Base-by-base conservation (phyloP, 495 filamentous ascomycete species). In the Cladorrhinum samala region DNA sequence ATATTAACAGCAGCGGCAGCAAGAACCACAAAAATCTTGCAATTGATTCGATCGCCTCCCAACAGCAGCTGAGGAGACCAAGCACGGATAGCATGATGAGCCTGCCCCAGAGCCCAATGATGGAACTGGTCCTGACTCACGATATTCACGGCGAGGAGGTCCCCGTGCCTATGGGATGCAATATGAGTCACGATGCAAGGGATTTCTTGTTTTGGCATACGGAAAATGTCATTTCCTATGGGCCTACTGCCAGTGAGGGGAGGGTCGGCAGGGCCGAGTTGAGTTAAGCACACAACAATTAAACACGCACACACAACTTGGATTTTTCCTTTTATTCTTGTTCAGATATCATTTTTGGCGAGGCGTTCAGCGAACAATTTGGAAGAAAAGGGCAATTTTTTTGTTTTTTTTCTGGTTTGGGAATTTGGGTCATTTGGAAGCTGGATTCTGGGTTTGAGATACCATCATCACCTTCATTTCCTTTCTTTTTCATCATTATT, bases 161-260 rank as follows among this genome's bases (percentile, higher is more conserved):
- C 21, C 62, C 71, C 42, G 73, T 78, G 24, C 75, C 76, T 0
- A 79, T 80, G 76, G 76, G 77, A 6, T 81, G 73, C 57, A 81
- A 81, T 47, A 68, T 81, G 13, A 71, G 72, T 33, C 72, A 79
- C 53, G 77, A 81, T 58, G 46, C 79, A 11, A 5, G 27, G 11
- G 27, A 33, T 33, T 33, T 33, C 11, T 11, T 33, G 27, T 33
- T 33, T 11, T 33, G 27, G 27, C 27, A 33, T 55, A 62, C 68
- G 1, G 68, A 75, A 11, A 5, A 33, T 11, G 27, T 33, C 11
- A 20, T 54, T 14, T 48, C 18, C 17, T 38, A 11, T n/a, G 46
- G 27, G 5, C 27, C 27, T 5, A 6, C 27, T 33, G 5, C 25
- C 17, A 24, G 24, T 11, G 46, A 49, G 20, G 18, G 46, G 16